Conservation (phyloP, 164 flowering plant genomes). For the Akebia trifoliata region DNA sequence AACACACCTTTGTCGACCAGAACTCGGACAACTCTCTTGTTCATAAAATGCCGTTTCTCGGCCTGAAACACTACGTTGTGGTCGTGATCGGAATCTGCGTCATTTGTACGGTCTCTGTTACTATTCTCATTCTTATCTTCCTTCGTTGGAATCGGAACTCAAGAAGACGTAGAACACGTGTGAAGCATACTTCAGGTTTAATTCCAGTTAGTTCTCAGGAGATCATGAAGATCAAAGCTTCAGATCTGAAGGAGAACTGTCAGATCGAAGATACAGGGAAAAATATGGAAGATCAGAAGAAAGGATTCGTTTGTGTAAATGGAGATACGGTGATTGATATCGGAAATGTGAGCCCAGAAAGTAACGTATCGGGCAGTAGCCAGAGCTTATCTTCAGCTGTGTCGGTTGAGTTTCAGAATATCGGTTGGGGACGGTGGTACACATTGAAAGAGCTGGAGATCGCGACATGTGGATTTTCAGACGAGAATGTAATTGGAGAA, state of each 20-base stretch:
- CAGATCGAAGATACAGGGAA: slow-evolving; percentile 14
- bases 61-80: slow-evolving; percentile 44
- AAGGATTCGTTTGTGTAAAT: slow-evolving; percentile 1
- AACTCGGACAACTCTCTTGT: neutral
- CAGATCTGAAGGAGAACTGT: slow-evolving; percentile 9
- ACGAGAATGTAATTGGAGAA: slow-evolving; percentile 80
- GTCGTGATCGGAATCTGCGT: slow-evolving; percentile 26
- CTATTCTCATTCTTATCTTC: slow-evolving; percentile 27
- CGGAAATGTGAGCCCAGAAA: slow-evolving; percentile 10
- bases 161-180: slow-evolving; percentile 31
- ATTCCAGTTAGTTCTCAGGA: slow-evolving; percentile 50
- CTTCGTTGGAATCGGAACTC: slow-evolving; percentile 27
- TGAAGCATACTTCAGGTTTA: slow-evolving; percentile 42
- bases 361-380: slow-evolving; percentile 21
- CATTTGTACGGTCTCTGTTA: slow-evolving; percentile 14
- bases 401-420: slow-evolving; percentile 26
- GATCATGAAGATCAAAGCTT: slow-evolving; percentile 32
- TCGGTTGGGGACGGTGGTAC: slow-evolving; percentile 92
- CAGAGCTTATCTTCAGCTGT: slow-evolving; percentile 25
- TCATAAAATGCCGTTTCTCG: slow-evolving; percentile 32
- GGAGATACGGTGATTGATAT: neutral
- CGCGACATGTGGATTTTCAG: slow-evolving; percentile 63
- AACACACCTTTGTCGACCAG: neutral
- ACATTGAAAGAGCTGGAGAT: slow-evolving; percentile 61
- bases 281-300: slow-evolving; percentile 17